Evolutionary conservation across 169 alveolate species (phyloP).

Genomic region (Toxoplasma gondii): DNA sequence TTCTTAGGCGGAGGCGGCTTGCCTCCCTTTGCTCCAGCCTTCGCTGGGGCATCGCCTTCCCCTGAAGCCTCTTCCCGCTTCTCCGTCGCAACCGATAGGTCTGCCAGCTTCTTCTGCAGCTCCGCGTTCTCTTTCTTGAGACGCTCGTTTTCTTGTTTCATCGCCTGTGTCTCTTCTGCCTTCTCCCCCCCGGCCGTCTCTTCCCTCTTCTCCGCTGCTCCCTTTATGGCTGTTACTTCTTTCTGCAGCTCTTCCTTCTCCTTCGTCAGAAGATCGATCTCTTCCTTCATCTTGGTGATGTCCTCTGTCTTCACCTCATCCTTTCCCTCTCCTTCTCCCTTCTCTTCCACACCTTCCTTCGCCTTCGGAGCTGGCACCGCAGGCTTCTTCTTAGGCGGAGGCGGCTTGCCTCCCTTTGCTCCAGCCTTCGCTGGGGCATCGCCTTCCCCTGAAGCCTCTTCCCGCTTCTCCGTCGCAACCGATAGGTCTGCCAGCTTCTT

Average conservation of each 20-base stretch:
- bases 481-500: background rate
- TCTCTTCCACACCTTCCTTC: too few species aligned
- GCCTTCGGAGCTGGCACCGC: too few species aligned
- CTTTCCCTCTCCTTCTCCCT: too few species aligned
- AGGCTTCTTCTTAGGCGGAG: background rate
- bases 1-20: background rate
- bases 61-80: background rate
- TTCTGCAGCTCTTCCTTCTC: background rate
- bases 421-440: background rate
- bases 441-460: background rate
- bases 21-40: background rate
- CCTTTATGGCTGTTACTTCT: background rate
- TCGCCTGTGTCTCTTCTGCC: background rate
- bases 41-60: background rate
- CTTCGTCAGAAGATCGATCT: background rate
- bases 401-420: background rate
- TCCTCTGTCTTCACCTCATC: too few species aligned
- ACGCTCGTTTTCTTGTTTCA: background rate
- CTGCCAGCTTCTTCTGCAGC: conserved; percentile 5
- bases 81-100: background rate
- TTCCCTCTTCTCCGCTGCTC: background rate
- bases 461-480: background rate
- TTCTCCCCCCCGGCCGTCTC: background rate
- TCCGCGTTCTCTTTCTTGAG: background rate
- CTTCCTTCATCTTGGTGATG: background rate